These are phyloP conservation scores for Fusarium torulosum DNA, from an alignment of 2,329 filamentous ascomycete species.

Conservation along the genomic window DNA sequence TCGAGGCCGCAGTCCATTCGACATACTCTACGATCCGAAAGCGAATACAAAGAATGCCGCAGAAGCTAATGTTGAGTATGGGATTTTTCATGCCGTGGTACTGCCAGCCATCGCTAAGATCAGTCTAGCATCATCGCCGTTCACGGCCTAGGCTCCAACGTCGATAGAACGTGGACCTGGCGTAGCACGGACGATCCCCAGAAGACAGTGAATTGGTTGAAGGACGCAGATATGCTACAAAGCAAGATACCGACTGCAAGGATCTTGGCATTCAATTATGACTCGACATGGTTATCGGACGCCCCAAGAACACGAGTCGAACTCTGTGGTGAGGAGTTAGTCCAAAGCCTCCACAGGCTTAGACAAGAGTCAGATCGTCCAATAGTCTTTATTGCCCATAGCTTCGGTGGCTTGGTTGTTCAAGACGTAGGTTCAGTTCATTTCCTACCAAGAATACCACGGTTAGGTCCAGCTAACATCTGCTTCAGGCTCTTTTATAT, in stretches of 20 bases:
- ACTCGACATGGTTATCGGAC: not conserved
- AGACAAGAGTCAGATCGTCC: not conserved
- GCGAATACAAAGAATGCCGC: too few relatives aligned
- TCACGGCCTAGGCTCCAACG: not conserved
- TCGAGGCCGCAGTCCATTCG: too few relatives aligned
- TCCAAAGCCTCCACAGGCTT: not conserved
- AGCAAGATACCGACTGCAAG: not conserved
- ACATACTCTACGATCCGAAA: too few relatives aligned
- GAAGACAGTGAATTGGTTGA: not conserved
- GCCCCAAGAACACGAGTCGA: not conserved
- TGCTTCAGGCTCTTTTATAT: not conserved
- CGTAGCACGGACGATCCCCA: not conserved
- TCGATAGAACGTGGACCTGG: slow-evolving; percentile 1
- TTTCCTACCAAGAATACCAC: too few relatives aligned
- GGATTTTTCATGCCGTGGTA: too few relatives aligned
- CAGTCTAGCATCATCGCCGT: not conserved
- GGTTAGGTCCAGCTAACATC: too few relatives aligned
- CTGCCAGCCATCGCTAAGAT: not conserved
- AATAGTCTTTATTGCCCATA: not conserved
- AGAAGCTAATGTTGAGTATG: too few relatives aligned
- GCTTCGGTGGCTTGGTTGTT: not conserved
- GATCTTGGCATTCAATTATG: not conserved
- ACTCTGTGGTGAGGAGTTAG: not conserved
- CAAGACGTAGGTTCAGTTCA: too few relatives aligned
- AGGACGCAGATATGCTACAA: not conserved